A percentile compares a stretch with the other conserved stretches of the same genome.
phyloP scores from a whole-genome alignment of 2,329 filamentous ascomycete genomes.

The Alternaria triticimaculans region DNA sequence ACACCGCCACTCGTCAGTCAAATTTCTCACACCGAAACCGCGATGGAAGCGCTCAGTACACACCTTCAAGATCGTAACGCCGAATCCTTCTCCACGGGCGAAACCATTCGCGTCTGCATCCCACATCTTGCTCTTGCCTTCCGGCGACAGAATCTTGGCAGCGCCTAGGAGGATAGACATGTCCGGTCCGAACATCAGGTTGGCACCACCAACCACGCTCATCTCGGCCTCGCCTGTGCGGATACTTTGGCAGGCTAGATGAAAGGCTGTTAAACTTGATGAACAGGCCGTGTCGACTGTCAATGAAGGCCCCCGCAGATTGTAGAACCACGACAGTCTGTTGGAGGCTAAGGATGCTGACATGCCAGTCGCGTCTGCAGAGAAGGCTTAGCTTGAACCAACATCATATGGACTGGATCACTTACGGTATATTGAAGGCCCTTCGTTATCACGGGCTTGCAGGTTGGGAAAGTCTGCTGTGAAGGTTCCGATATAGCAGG shows the following conservation, averaged over 20 bases:
- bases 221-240: constrained; percentile 28
- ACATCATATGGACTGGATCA: background rate
- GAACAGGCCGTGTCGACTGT: constrained; percentile 34
- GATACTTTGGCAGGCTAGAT: constrained; percentile 30
- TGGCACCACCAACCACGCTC: constrained; percentile 49
- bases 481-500: constrained; percentile 25
- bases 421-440: constrained; percentile 8
- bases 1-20: background rate
- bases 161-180: constrained; percentile 10
- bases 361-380: constrained; percentile 6
- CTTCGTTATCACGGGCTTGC: constrained; percentile 8
- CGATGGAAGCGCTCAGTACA: background rate
- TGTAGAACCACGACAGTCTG: constrained; percentile 13
- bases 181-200: constrained; percentile 39
- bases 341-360: constrained; percentile 18
- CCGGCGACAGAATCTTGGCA: constrained; percentile 12
- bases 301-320: constrained; percentile 24
- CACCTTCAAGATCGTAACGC: constrained; percentile 34
- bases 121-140: constrained; percentile 38
- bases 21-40: background rate
- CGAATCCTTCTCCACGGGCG: constrained; percentile 38
- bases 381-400: background rate
- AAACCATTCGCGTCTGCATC: constrained; percentile 38
- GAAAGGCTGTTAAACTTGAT: constrained; percentile 17
- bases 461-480: constrained; percentile 18